Evolutionary conservation across 495 filamentous ascomycete species (phyloP).

Genomic region (Aspergillus egyptiacus): DNA sequence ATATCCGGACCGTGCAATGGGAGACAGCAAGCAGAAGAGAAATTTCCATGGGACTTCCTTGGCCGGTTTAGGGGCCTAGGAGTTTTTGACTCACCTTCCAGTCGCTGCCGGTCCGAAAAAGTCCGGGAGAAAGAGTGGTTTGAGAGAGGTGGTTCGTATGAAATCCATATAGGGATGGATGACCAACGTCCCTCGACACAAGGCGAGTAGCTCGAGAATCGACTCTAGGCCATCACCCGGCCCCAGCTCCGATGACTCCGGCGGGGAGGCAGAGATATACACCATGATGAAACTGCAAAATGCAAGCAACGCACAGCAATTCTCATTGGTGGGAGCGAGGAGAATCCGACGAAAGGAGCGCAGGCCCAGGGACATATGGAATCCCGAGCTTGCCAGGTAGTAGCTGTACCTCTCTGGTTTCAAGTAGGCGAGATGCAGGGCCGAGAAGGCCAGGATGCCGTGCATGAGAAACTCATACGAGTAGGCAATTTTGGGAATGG

Average conservation of each 20-base stretch:
- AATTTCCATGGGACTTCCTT: too few relatives aligned
- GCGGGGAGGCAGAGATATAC: constrained; percentile 6
- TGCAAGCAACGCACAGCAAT: constrained; percentile 7
- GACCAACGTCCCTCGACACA: background rate
- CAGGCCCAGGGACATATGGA: constrained; percentile 2
- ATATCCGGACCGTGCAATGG: too few relatives aligned
- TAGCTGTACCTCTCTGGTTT: background rate
- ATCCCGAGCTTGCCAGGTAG: constrained; percentile 1
- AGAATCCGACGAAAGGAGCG: background rate
- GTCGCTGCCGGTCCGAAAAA: too few relatives aligned
- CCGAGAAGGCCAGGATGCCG: constrained; percentile 39
- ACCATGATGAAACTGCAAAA: constrained; percentile 7
- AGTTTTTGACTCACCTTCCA: too few relatives aligned
- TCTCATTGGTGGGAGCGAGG: background rate
- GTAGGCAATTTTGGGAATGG: constrained; percentile 36
- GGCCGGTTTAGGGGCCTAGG: too few relatives aligned
- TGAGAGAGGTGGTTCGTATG: background rate
- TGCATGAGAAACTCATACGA: constrained; percentile 42
- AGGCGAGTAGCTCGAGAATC: background rate
- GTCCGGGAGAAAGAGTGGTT: background rate
- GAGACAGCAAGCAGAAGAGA: too few relatives aligned
- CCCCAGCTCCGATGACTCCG: background rate
- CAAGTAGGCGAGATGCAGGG: constrained; percentile 35
- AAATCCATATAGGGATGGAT: background rate
- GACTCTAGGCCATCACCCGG: background rate